These are phyloP conservation scores for Cyclanthera cordifolia DNA, from an alignment of 306 rosid genomes.

Conservation along the genomic window DNA sequence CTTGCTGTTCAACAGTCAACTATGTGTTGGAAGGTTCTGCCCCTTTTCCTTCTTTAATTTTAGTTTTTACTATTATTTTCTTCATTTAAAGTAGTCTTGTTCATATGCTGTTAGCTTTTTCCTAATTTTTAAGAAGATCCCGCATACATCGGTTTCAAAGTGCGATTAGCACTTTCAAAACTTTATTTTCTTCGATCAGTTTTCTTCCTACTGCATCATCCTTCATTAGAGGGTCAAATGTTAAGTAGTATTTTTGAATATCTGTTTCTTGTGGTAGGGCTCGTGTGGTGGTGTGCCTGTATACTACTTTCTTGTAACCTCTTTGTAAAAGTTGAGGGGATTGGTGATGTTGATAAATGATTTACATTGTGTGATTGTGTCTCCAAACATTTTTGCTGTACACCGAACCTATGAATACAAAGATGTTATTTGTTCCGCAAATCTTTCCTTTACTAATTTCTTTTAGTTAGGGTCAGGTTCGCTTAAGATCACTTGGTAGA, in stretches of 20 bases:
- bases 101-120: not conserved
- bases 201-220: not conserved
- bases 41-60: constrained; percentile 8
- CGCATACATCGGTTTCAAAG: no score
- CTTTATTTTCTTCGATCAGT: not conserved
- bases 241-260: not conserved
- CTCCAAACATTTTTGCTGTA: not conserved
- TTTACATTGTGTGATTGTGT: not conserved
- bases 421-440: no score
- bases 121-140: not conserved
- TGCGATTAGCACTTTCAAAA: no score
- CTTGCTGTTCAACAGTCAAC: constrained; percentile 71
- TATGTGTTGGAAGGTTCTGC: constrained; percentile 63
- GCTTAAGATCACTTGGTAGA: no score
- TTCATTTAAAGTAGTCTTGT: not conserved
- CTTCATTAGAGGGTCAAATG: not conserved
- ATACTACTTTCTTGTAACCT: not conserved
- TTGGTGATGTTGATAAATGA: not conserved
- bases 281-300: constrained; percentile 4
- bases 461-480: no score
- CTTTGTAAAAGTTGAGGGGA: not conserved
- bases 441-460: no score
- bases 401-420: not conserved
- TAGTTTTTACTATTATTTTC: not conserved
- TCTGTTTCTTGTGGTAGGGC: not conserved